Evolutionary conservation across 225 moss, liverwort and hornwort genomes (phyloP), one percentile per base, ranked within the genome.

Genomic region (Bryoerythrophyllum caledonicum): DNA sequence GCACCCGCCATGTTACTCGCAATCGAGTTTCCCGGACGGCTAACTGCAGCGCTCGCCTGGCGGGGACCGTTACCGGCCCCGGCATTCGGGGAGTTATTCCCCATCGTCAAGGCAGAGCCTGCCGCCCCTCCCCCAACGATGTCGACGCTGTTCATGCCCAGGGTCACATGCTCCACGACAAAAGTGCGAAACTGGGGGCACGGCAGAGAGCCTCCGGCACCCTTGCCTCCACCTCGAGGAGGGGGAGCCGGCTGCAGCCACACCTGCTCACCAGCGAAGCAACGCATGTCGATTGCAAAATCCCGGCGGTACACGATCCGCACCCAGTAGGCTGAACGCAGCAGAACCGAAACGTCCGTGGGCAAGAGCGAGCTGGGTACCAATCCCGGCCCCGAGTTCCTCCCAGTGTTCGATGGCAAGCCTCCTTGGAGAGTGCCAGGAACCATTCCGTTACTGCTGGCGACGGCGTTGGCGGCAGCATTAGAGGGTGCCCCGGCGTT

Each of bases 111-210:
- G 24, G 80, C 67, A 60, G 73, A 55, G 74, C 76, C 74, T 59
- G 90, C 75, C 54, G 70, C 15, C n/a, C 60, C 80, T 69, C 82
- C 87, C 21, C 87, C 81, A 58, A 80, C 70, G 62, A 68, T 71
- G 60, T 99, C 99, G 68, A 78, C 82, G 81, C 67, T 92, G 28
- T 82, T 86, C 80, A 93, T 86, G 71, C 93, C 88, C 63, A 83
- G 34, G 19, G 88, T 78, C 25, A 95, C 90, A 86, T 93, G 99
- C 56, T 99, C 95, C 78, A 93, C 93, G 53, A 99, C 93, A 82
- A 93, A 93, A 4, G 99, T 93, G 46, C 99, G 99, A 86, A 99
- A 99, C 69, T 99, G 95, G 11, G 99, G 99, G 77, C 95, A 99
- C 26, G 93, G 84, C 38, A 99, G 76, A 52, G 92, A 95, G 46